phyloP scores from a whole-genome alignment of 306 rosid genomes.

The Vigna reflexopilosa region DNA sequence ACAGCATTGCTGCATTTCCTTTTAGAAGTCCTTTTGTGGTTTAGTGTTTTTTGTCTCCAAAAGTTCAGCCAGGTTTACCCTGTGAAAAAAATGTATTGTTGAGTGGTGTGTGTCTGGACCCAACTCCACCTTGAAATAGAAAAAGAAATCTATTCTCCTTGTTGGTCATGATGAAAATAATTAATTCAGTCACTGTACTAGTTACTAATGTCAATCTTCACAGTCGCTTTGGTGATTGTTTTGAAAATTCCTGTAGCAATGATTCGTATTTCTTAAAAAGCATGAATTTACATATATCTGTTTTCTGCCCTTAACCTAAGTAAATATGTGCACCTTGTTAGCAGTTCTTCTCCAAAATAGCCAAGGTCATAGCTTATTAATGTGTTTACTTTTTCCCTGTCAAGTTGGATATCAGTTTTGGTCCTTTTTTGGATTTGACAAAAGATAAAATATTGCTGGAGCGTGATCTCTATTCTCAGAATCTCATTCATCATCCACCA shows the following conservation, averaged over 20 bases:
- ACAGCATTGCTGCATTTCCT: background rate
- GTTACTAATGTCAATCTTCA: background rate
- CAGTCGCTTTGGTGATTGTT: constrained; percentile 1
- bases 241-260: background rate
- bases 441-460: no score
- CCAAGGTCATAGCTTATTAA: no score
- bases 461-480: no score
- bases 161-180: background rate
- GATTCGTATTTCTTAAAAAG: background rate
- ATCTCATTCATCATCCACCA: background rate
- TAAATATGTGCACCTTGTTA: constrained; percentile 13
- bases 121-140: background rate
- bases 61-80: constrained; percentile 9
- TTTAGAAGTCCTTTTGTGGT: background rate
- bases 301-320: constrained; percentile 5
- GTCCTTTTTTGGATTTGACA: no score
- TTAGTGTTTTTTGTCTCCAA: constrained; percentile 27
- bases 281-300: background rate
- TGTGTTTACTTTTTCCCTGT: constrained; percentile 6
- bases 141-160: background rate
- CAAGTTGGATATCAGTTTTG: background rate
- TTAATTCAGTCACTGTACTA: background rate
- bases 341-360: no score
- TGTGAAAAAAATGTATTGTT: constrained; percentile 7
- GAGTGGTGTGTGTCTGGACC: background rate